Evolutionary conservation across 495 filamentous ascomycete genomes (phyloP), one percentile per base, ranked within the genome.

Genomic region (Penicillium parvum): DNA sequence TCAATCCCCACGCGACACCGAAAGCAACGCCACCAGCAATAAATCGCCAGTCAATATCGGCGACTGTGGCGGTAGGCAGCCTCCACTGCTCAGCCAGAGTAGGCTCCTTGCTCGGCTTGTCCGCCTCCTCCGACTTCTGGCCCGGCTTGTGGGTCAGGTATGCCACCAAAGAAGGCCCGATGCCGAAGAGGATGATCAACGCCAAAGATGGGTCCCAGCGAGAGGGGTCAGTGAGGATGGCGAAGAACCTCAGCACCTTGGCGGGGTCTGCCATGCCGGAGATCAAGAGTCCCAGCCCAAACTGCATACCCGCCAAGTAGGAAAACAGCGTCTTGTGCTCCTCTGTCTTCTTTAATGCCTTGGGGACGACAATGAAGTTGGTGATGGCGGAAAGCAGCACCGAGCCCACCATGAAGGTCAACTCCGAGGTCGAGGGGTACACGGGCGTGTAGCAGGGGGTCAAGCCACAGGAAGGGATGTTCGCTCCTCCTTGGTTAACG

Each of bases 221-320:
- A 26, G 62, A 57, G 0, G 57, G 40, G 21, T 72, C 65, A 0
- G 66, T 66, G 20, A 61, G 38, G 37, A 80, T 60, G 12, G 71
- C 66, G 18, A 79, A 74, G 58, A 82, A 82, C 1, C 70, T 50
- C 12, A 77, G 46, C 1, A 80, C 72, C 47, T 81, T 82, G 1
- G 59, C 48, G 2, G 77, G 64, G 32, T 73, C 60, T 0, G 76
- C 70, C 78, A 82, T 81, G 0, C 74, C 74, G 0, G 70, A 69
- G 25, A 81, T 65, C 27, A 74, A 52, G 5, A 82, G 60, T 3
- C 78, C 78, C 0, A 76, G 58, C 0, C 74, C 77, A 30, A 82
- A 80, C 30, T 75, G 54, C 3, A 77, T 40, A 14, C 78, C 78
- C 7, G 71, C 60, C 30, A 75, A 53, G 30, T 70, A 69, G 1